Percentiles rank a stretch among this genome's conserved stretches.
phyloP scores from a whole-genome alignment of 1,139 yeast species.

The Blastobotrys arbuscula region DNA sequence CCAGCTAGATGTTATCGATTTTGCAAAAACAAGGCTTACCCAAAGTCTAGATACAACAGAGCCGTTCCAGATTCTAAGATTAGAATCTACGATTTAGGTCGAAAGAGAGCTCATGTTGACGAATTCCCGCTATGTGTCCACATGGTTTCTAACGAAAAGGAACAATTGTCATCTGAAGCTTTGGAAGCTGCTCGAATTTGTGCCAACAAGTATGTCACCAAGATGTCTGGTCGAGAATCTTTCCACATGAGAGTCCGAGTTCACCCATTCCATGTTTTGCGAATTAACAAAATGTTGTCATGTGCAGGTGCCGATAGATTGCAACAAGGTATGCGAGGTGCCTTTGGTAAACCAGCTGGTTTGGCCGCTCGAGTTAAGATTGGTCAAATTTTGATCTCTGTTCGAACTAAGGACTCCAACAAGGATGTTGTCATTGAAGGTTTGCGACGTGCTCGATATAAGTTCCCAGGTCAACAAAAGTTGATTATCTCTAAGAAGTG shows the following conservation, averaged over 20 bases:
- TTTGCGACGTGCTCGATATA: conserved; percentile 99
- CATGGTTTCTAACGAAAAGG: conserved; percentile 98
- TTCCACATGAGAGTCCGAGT: conserved; percentile 99
- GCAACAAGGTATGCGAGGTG: conserved; percentile 99
- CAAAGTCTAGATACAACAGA: conserved; percentile 99
- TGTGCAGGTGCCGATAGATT: conserved; percentile 99
- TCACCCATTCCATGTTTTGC: conserved; percentile 99
- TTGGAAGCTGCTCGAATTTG: conserved; percentile 99
- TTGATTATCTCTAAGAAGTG: conserved; percentile 98
- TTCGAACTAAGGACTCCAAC: conserved; percentile 97
- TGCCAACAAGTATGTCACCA: conserved; percentile 99
- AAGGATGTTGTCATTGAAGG: conserved; percentile 97
- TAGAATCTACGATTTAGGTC: conserved; percentile 98
- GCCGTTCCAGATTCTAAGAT: conserved; percentile 99
- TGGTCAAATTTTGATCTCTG: conserved; percentile 97
- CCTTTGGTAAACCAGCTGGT: conserved; percentile 99
- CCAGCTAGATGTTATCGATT: conserved; percentile 99
- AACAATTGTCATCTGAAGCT: conserved; percentile 99
- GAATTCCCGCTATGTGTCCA: conserved; percentile 99
- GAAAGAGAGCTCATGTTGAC: conserved; percentile 99
- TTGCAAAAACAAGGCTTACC: conserved; percentile 99
- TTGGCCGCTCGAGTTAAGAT: conserved; percentile 98
- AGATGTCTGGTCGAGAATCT: conserved; percentile 95
- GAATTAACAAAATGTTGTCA: conserved; percentile 99
- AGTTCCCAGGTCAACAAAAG: conserved; percentile 99